Conservation (phyloP, 768 basidiomycete species). For the Kwoniella sp. region DNA sequence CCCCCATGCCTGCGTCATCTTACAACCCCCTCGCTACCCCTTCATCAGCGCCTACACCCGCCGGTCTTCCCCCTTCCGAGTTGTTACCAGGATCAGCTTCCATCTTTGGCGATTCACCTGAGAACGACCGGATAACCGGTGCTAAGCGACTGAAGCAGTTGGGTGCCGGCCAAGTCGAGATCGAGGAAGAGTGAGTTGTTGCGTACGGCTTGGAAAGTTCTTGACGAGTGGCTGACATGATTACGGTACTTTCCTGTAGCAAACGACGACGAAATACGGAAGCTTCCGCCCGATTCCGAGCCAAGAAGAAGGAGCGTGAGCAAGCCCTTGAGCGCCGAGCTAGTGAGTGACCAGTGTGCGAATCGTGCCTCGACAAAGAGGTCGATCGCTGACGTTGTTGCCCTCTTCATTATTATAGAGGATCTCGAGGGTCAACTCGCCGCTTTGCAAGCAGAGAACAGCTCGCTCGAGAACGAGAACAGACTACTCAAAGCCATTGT, state of each 20-base stretch:
- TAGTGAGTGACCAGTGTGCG: conserved; percentile 31
- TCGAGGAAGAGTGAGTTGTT: conserved; percentile 50
- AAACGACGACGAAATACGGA: conserved; percentile 56
- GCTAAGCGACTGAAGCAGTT: conserved; percentile 48
- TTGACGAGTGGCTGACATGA: not conserved
- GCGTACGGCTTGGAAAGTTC: not conserved
- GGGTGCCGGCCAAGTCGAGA: conserved; percentile 40
- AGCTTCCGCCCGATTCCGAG: conserved; percentile 53
- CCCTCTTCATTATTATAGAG: conserved; percentile 21
- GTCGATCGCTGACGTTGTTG: conserved; percentile 7
- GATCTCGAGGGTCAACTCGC: conserved; percentile 48
- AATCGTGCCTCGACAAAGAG: conserved; percentile 4
- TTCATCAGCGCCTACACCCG: conserved; percentile 22
- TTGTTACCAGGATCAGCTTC: conserved; percentile 28
- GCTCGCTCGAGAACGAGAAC: conserved; percentile 49
- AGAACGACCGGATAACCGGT: conserved; percentile 32
- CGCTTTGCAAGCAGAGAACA: conserved; percentile 38
- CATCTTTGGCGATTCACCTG: conserved; percentile 21
- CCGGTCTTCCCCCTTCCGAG: conserved; percentile 23
- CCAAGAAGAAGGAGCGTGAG: conserved; percentile 57
- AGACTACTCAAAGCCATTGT: conserved; percentile 46
- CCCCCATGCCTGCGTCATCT: conserved; percentile 19
- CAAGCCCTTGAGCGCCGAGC: conserved; percentile 49
- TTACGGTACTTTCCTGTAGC: conserved; percentile 15
- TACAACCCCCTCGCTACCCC: conserved; percentile 21